Base-by-base conservation (phyloP, 2,329 filamentous ascomycete species). In the Aspergillus texensis region DNA sequence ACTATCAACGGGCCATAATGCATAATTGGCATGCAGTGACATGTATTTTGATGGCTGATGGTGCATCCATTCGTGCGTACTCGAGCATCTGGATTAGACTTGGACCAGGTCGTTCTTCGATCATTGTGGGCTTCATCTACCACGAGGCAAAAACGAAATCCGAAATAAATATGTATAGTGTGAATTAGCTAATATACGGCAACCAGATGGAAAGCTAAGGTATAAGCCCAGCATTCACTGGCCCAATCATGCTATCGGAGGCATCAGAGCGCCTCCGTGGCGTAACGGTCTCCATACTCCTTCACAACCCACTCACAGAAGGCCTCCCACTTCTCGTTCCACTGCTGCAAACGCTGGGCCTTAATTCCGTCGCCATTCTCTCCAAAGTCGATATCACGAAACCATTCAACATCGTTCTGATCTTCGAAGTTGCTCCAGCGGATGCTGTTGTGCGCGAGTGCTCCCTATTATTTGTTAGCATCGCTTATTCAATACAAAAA, bases 341-440 rank as follows among this genome's bases (percentile, higher is more conserved):
- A 97, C 75, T 93, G 84, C 75, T 88, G 87, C 75, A 97, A 78
- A 67, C 88, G 83, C 77, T 88, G 75, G 0, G 91, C 91, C 75
- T 94, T 89, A 61, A 89, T 71, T 0, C 91, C 88, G 46, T 80
- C 81, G 2, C 92, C 93, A 62, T 89, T 81, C 53, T 88, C 88
- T 1, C 91, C 93, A 67, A 90, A 87, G 63, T 87, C 89, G 68
- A 97, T 84, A 64, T 88, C 90, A 63, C 85, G 83, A n/a, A 84
- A 76, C 92, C 93, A 97, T 41, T 89, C 86, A 12, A 87, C 85
- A 12, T 85, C 77, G 30, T 77, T 85, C 74, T 92, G 88, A 69
- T 97, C 93, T 74, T 96, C 92, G 71, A 94, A 94, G 19, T 89
- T 89, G 1, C 92, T 88, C 91, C 92, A 97, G 36, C 91, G 85